phyloP scores from a whole-genome alignment of 805 yeast species.

The Suhomyces emberorum region DNA sequence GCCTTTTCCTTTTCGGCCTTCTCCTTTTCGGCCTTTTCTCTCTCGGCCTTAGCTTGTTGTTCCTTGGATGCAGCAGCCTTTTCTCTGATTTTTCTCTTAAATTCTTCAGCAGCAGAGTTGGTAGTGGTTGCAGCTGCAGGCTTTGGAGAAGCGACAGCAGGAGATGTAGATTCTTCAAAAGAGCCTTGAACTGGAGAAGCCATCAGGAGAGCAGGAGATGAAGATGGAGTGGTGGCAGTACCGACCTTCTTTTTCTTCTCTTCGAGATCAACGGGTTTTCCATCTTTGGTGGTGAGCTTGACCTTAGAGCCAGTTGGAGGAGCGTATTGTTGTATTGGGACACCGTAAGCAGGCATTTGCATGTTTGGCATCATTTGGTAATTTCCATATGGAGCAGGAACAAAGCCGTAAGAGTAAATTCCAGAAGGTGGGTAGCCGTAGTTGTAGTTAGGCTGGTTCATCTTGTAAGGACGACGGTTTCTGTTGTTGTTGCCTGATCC shows the following conservation, averaged over 20 bases:
- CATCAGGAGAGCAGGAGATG: constrained; percentile 26
- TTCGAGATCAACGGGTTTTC: constrained; percentile 40
- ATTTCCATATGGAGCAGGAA: constrained; percentile 22
- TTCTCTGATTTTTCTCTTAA: constrained; percentile 34
- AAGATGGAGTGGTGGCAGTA: constrained; percentile 26
- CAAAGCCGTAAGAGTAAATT: constrained; percentile 28
- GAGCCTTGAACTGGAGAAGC: constrained; percentile 8
- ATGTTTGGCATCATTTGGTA: constrained; percentile 19
- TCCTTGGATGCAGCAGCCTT: constrained; percentile 12
- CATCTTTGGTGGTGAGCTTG: constrained; percentile 42
- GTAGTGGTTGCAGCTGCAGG: constrained; percentile 6
- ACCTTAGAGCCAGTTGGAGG: constrained; percentile 22
- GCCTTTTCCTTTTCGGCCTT: constrained; percentile 11
- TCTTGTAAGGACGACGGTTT: constrained; percentile 10
- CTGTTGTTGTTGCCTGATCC: constrained; percentile 5
- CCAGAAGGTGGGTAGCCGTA: constrained; percentile 21
- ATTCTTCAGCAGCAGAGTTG: constrained; percentile 31
- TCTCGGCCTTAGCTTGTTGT: constrained; percentile 9
- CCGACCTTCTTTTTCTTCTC: constrained; percentile 33
- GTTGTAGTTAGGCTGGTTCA: constrained; percentile 18
- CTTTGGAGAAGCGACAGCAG: constrained; percentile 9
- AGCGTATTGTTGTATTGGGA: constrained; percentile 9
- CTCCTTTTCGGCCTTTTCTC: constrained; percentile 7
- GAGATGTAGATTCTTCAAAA: constrained; percentile 5
- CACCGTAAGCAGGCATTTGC: constrained; percentile 6